Evolutionary conservation across 148 eudicot species (phyloP), one percentile per base, ranked within the genome.

Genomic region (Drosera capensis): DNA sequence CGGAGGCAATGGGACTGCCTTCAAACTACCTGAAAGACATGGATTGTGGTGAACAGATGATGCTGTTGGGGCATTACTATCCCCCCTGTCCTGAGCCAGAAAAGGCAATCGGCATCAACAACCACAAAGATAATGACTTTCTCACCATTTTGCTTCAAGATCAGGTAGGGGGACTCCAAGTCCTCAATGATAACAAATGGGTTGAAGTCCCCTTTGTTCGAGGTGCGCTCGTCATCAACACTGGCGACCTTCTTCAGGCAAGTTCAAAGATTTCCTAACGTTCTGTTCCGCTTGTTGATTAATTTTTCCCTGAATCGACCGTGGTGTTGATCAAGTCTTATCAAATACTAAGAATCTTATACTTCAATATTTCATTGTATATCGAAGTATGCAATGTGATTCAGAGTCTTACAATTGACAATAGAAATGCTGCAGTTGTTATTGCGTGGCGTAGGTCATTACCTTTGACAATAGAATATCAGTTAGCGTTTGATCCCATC

Each of bases 41-140:
- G 52, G 40, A 48, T 2, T 48, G 52, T 13, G 52, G 6, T 0
- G 40, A 31, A 11, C 39, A n/a, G 22, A 22, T 48, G 1, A 29
- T 29, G 16, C 14, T 48, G 1, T 37, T 29, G 16, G 52, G 16
- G 7, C 41, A 48, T 48, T 48, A 48, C 52, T 48, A 30, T 25
- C 52, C 52, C 3, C 24, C 52, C 1, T 48, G 52, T 11, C 40
- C 52, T 1, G 52, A 48, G 7, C 52, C 52, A 1, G 41, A 48
- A 3, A 12, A 18, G 11, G 40, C 52, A 0, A 34, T 48, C 52
- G 52, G 52, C 1, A 12, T n/a, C 25, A 9, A 9, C 9, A 47
- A 25, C 17, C 51, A 47, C 15, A 8, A 36, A 1, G 51, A 47
- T 23, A 18, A 8, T 2, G 20, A 21, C 21, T 47, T 47, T 23